Base-by-base conservation (phyloP, 371 early-diverging fungal species). In the Phascolomyces articulosus region DNA sequence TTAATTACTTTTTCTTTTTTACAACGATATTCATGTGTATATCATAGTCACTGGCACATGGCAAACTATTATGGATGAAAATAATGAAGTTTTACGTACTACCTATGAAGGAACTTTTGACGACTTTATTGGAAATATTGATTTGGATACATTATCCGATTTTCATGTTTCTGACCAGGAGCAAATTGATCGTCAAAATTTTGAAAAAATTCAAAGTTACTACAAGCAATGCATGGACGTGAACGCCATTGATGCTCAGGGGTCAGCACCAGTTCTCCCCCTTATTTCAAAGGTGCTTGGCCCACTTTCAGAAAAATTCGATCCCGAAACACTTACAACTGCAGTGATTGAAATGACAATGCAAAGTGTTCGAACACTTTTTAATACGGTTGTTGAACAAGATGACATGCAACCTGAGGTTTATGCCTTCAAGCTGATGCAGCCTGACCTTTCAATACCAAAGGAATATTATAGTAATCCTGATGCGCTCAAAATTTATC, bases 381-480 rank as follows among this genome's bases (percentile, higher is more conserved):
- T 40, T 83, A 13, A 8, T n/a, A 16, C 15, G 4, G 4, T 4
- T 1, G 15, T 44, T 6, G 66, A 69, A 2, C 63, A 73, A 40
- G 90, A 89, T 63, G 65, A 70, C 51, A 79, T 78, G 40, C 66
- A 86, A 38, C 88, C 89, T n/a, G 68, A 70, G 6, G 44, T 61
- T 0, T 73, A 80, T 55, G 67, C 77, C 2, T 55, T 88, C 23
- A 66, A 72, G 23, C 34, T 88, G 2, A 61, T 49, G 8, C 88
- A 88, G 66, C 63, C 73, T 21, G 83, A 84, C 2, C 55, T 86
- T 18, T 79, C 85, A 18, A 65, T 88, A 47, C 86, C 85, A 44
- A 87, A 86, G 26, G 78, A 79, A 13, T 87, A 87, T 29, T 88
- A 87, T 55, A 58, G 65, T 15, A 79, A 87, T 18, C 60, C 75